A percentile compares a stretch with the other conserved stretches of the same genome.
Conservation (phyloP, 1,284 basidiomycete species). For the Kwoniella shivajii region DNA sequence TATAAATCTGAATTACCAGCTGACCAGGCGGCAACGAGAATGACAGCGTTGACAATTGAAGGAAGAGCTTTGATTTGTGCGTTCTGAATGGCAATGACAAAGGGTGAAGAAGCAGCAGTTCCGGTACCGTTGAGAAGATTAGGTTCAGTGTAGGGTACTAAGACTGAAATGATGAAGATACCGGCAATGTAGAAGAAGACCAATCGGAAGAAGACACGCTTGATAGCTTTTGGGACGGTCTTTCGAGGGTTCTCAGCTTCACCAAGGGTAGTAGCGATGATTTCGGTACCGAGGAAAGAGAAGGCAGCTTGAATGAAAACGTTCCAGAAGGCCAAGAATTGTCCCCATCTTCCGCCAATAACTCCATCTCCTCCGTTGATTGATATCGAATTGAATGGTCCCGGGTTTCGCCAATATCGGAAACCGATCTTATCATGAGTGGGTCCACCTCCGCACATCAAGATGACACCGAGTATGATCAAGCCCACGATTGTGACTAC, state of each 20-base stretch:
- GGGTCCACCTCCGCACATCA: slow-evolving; percentile 72
- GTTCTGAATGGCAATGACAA: slow-evolving; percentile 67
- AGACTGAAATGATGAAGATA: slow-evolving; percentile 64
- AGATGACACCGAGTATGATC: slow-evolving; percentile 66
- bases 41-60: slow-evolving; percentile 56
- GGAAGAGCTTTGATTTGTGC: slow-evolving; percentile 70
- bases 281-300: slow-evolving; percentile 80
- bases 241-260: slow-evolving; percentile 66
- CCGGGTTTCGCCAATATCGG: slow-evolving; percentile 70
- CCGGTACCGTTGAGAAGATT: slow-evolving; percentile 62
- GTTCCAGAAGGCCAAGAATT: slow-evolving; percentile 68
- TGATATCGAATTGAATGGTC: slow-evolving; percentile 45
- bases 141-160: slow-evolving; percentile 71
- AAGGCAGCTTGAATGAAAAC: slow-evolving; percentile 77
- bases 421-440: slow-evolving; percentile 57
- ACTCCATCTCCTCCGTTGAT: slow-evolving; percentile 25
- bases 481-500: slow-evolving; percentile 38
- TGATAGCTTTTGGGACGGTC: slow-evolving; percentile 77
- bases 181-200: slow-evolving; percentile 66
- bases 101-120: slow-evolving; percentile 76
- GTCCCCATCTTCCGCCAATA: slow-evolving; percentile 54
- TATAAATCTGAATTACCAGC: slow-evolving; percentile 80
- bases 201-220: slow-evolving; percentile 77
- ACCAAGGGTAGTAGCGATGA: slow-evolving; percentile 70
- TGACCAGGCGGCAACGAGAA: slow-evolving; percentile 78